A percentile compares a stretch with the other conserved stretches of the same genome.
Conservation (phyloP, 2,329 filamentous ascomycete genomes). For the Fusarium kyushuense region DNA sequence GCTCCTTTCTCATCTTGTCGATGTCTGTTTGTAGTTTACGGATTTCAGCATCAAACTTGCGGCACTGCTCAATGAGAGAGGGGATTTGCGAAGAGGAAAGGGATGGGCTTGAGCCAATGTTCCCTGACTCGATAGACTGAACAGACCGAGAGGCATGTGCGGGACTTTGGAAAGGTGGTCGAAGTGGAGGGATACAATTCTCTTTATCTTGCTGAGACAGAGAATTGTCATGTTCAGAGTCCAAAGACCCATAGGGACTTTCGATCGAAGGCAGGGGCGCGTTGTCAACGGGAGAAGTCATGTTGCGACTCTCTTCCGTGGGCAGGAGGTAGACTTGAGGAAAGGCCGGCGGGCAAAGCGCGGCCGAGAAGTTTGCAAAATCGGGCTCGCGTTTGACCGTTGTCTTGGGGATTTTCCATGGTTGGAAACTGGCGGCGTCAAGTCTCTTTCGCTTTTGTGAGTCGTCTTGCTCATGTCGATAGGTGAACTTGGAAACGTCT, state of each 20-base stretch:
- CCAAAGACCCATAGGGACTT: not conserved
- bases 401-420: not conserved
- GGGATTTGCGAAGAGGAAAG: not conserved
- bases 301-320: not conserved
- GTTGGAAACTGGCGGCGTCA: not conserved
- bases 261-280: not conserved
- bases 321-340: not conserved
- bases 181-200: not conserved
- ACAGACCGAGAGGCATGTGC: not conserved
- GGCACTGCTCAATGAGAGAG: not conserved
- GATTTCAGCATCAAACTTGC: not conserved
- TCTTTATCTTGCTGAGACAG: not conserved
- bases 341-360: not conserved
- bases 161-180: not conserved
- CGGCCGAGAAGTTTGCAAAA: not conserved
- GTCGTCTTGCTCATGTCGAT: not conserved
- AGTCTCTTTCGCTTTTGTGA: not conserved
- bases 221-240: not conserved
- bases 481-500: not conserved
- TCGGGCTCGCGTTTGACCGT: not conserved
- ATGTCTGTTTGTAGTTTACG: not conserved
- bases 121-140: not conserved
- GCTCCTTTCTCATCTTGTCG: not conserved
- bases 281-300: not conserved
- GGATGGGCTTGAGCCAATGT: not conserved